These are phyloP conservation scores for Yamadazyma aaseri DNA, from an alignment of 1,139 yeast genomes.

Conservation along the genomic window DNA sequence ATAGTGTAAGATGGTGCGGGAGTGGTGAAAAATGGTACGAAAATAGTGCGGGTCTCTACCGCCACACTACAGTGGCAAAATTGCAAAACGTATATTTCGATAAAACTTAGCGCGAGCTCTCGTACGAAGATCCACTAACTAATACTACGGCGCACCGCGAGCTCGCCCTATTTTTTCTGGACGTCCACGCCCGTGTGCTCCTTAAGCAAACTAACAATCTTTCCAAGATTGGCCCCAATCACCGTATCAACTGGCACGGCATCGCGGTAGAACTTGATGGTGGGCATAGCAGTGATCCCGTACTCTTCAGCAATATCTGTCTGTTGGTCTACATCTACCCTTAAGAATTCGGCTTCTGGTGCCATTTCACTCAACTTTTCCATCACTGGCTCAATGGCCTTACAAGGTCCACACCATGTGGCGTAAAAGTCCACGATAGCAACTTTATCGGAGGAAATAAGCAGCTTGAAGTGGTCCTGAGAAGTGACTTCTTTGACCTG, in stretches of 20 bases:
- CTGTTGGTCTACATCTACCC: constrained; percentile 46
- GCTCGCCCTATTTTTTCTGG: constrained; percentile 6
- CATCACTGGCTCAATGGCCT: constrained; percentile 42
- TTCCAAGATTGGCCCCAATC: constrained; percentile 59
- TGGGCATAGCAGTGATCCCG: constrained; percentile 87
- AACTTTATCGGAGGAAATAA: constrained; percentile 25
- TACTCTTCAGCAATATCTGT: constrained; percentile 71
- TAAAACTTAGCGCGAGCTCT: too few relatives aligned
- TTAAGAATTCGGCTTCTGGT: constrained; percentile 39
- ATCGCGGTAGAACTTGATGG: constrained; percentile 72
- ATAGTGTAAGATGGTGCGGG: neutral
- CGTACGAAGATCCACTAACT: too few relatives aligned
- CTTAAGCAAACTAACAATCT: constrained; percentile 11
- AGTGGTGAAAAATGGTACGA: neutral
- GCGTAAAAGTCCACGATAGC: constrained; percentile 44
- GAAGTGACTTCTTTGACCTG: constrained; percentile 23
- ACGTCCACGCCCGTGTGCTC: constrained; percentile 13
- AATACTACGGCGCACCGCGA: neutral
- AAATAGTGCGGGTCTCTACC: too few relatives aligned
- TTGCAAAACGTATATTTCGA: too few relatives aligned
- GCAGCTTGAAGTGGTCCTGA: constrained; percentile 17
- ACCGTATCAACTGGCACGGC: constrained; percentile 73
- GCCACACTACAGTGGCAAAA: too few relatives aligned
- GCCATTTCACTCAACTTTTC: constrained; percentile 32
- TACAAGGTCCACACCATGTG: constrained; percentile 50